These are phyloP conservation scores for Xylaria flabelliformis DNA, from an alignment of 495 filamentous ascomycete genomes.

Conservation along the genomic window DNA sequence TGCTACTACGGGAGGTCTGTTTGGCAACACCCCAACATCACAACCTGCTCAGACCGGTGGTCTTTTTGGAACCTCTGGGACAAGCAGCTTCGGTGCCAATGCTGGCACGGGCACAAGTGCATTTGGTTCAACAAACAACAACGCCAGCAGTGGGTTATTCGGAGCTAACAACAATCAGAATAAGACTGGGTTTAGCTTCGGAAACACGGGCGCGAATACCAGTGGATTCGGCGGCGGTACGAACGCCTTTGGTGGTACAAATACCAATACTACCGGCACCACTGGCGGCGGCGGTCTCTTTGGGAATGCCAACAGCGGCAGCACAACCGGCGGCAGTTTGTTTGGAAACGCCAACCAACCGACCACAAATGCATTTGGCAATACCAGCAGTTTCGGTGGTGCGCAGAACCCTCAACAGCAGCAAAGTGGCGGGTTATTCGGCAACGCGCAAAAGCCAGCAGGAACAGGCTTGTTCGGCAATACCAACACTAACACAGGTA, in stretches of 20 bases:
- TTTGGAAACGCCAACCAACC: slow-evolving; percentile 55
- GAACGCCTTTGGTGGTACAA: slow-evolving; percentile 40
- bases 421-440: slow-evolving; percentile 68
- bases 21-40: slow-evolving; percentile 53
- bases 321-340: slow-evolving; percentile 45
- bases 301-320: slow-evolving; percentile 38
- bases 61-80: slow-evolving; percentile 56
- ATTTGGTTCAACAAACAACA: slow-evolving; percentile 40
- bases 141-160: slow-evolving; percentile 49
- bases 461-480: slow-evolving; percentile 51
- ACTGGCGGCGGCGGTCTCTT: slow-evolving; percentile 48
- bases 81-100: slow-evolving; percentile 28
- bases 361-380: slow-evolving; percentile 40
- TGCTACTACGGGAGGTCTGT: slow-evolving; percentile 51
- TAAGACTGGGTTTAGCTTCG: slow-evolving; percentile 50
- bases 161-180: slow-evolving; percentile 39
- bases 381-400: slow-evolving; percentile 35
- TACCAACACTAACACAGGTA: slow-evolving; percentile 45
- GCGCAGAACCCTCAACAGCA: slow-evolving; percentile 56
- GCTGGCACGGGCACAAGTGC: slow-evolving; percentile 34
- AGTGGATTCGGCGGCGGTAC: slow-evolving; percentile 42
- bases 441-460: slow-evolving; percentile 47
- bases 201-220: slow-evolving; percentile 32
- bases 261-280: slow-evolving; percentile 37
- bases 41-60: slow-evolving; percentile 38